Base-by-base conservation (phyloP, 257 asterid genomes). In the Lycium ferocissimum region DNA sequence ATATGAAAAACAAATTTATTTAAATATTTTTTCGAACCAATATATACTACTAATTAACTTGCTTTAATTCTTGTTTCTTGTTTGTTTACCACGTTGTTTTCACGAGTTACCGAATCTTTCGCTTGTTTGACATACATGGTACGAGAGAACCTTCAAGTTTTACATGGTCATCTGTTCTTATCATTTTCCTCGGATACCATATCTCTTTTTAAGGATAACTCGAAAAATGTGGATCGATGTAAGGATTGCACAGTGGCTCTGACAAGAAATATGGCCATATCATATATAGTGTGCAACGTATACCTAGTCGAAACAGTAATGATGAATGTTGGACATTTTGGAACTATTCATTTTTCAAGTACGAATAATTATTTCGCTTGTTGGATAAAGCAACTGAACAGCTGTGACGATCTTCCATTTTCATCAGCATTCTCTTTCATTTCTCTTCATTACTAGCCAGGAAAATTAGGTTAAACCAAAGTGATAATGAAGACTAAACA, bases 301-400 rank as follows among this genome's bases (percentile, higher is more conserved):
- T 56, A 12, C 7, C 61, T 17, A 6, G 17, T 2, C 17, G 22
- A 22, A 56, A 14, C 18, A 51, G 3, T 51, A 10, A 9, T 51
- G 3, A 51, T 0, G 13, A 12, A 51, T 51, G 57, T 2, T 10
- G 57, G 15, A 10, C 57, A 51, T 51, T 51, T 51, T 51, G 57
- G 57, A 51, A 51, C 13, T 51, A 51, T 51, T 40, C 6, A 40
- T 66, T 3, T 38, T 40, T 40, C 79, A 71, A 71, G 80, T 47
- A 45, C 38, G 22, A 47, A n/a, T 73, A 5, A 47, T 73, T 73
- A 17, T 8, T 0, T 70, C 56, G 56, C 56, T 18, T 3, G 79
- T 71, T 40, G 80, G 38, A 73, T 73, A 73, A 73, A 47, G 17
- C 80, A 73, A 73, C 5, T 43, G 20, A 45, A 47, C 59, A 45